Evolutionary conservation across 2,329 filamentous ascomycete species (phyloP), one percentile per base, ranked within the genome.

Genomic region (Diaporthe caulivora): DNA sequence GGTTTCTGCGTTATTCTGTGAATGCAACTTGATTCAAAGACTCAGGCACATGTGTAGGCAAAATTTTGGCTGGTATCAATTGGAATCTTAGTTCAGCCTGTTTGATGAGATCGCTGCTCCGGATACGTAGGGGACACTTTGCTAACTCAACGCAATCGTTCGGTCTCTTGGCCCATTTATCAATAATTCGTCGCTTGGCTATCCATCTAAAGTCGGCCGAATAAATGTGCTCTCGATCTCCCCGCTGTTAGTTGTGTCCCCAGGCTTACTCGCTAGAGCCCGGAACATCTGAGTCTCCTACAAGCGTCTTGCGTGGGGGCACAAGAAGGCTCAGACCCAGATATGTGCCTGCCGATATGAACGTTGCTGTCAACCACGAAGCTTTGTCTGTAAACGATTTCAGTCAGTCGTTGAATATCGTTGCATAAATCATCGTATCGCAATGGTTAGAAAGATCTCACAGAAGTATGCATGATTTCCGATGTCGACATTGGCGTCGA

Each of bases 291-390:
- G n/a, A n/a, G n/a, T n/a, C 51, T 42, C 34, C 49, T 11, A 1
- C 24, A 5, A 73, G n/a, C 40, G 13, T 71, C n/a, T 55, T 2
- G 17, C 21, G 37, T 24, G 72, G 72, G 11, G 67, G 26, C 15
- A 26, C 31, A 17, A 73, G n/a, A 60, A 62, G 29, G 60, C 49
- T 65, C 10, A 70, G 26, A 29, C 24, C n/a, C 31, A 73, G 26
- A 44, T 73, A 73, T 13, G 64, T 42, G 7, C 17, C 42, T 6
- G 24, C 44, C 13, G 71, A 57, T 26, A 70, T 70, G 29, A 73
- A 73, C 1, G 54, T 73, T 34, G 65, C 29, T 47, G 72, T 70
- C 15, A 65, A 34, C 65, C 72, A 73, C 21, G 65, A 73, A 29
- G 72, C 65, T 47, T 42, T 73, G 26, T 73, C 72, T 73, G 18